Conservation (phyloP, 306 rosid species). For the Delonix regia region DNA sequence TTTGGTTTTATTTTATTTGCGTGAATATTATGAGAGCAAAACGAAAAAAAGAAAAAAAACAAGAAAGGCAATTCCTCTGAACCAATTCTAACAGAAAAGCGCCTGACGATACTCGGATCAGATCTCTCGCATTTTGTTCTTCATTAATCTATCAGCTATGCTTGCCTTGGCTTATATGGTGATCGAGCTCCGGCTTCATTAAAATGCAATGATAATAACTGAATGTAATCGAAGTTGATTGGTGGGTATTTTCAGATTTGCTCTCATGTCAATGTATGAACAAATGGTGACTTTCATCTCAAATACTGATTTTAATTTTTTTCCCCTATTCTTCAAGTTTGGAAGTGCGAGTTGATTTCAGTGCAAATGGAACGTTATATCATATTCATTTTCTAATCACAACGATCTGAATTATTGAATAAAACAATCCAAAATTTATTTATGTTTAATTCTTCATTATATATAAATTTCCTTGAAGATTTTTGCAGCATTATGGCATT, state of each 20-base stretch:
- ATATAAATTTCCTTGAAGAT: background rate
- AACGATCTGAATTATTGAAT: background rate
- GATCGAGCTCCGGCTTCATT: background rate
- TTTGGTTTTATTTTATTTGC: no score
- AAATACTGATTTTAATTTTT: background rate
- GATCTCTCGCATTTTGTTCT: slow-evolving; percentile 27
- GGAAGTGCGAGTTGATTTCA: background rate
- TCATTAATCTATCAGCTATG: background rate
- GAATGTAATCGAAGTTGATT: background rate
- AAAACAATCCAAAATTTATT: background rate
- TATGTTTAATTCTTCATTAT: background rate
- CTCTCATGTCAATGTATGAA: background rate
- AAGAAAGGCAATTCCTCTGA: background rate
- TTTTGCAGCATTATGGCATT: background rate
- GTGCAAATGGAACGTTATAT: background rate
- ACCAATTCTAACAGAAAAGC: background rate
- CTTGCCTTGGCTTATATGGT: background rate
- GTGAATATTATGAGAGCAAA: background rate
- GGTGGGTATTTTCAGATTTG: background rate
- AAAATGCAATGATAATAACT: background rate
- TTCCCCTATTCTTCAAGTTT: background rate
- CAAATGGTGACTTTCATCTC: background rate
- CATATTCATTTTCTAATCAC: background rate
- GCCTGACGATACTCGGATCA: slow-evolving; percentile 47
- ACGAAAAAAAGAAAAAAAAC: background rate